These are phyloP conservation scores for Aspergillus incahuasiensis DNA, from an alignment of 495 filamentous ascomycete species.

Conservation along the genomic window DNA sequence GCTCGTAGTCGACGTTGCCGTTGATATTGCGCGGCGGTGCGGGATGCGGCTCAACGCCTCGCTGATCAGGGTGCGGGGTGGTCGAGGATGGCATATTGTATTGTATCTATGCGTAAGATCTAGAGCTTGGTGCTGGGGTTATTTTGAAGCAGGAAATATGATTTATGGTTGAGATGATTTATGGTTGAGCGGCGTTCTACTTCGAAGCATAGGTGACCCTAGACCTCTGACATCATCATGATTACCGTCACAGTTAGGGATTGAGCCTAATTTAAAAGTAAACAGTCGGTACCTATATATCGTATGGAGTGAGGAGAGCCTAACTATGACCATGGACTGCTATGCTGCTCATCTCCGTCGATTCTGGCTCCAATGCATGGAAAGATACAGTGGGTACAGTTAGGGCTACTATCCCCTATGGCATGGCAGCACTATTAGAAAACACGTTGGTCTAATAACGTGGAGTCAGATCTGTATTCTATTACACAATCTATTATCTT, in stretches of 20 bases:
- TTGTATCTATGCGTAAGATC: not conserved
- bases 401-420: not conserved
- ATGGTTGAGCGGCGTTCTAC: not conserved
- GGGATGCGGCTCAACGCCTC: conserved; percentile 6
- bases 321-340: too few species aligned
- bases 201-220: not conserved
- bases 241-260: not conserved
- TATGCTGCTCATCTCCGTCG: not conserved
- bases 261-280: not conserved
- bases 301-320: too few species aligned
- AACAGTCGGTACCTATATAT: not conserved
- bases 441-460: too few species aligned
- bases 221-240: not conserved
- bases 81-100: conserved; percentile 3
- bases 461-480: too few species aligned
- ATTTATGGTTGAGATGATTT: too few species aligned
- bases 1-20: not conserved
- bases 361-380: not conserved
- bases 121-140: too few species aligned
- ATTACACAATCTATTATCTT: too few species aligned
- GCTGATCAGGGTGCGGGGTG: not conserved
- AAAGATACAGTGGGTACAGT: not conserved
- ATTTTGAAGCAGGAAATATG: too few species aligned
- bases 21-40: not conserved
- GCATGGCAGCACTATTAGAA: too few species aligned